phyloP scores from a whole-genome alignment of 179 eudicot species.

The Pouteria campechiana region DNA sequence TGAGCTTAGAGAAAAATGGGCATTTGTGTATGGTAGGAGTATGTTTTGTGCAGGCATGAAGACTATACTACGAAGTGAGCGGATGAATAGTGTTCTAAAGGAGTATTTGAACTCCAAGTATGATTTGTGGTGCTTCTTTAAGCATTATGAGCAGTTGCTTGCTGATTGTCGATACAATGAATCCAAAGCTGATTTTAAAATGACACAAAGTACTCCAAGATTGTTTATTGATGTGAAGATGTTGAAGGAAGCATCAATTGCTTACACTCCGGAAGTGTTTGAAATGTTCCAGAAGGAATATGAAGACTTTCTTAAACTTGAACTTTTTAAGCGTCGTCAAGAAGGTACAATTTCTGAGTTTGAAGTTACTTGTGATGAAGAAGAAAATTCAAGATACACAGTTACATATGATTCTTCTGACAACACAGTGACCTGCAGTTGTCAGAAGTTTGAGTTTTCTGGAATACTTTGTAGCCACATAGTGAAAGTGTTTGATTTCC shows the following conservation, averaged over 20 bases:
- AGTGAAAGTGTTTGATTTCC: constrained; percentile 7
- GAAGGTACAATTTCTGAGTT: no score
- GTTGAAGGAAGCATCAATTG: constrained; percentile 13
- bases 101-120: constrained; percentile 6
- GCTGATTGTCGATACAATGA: constrained; percentile 12
- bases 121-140: constrained; percentile 9
- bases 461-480: constrained; percentile 15
- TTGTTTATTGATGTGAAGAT: not conserved
- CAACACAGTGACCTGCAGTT: constrained; percentile 6
- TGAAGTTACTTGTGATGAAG: not conserved
- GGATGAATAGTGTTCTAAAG: constrained; percentile 8
- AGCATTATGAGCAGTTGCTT: constrained; percentile 13
- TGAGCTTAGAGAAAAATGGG: constrained; percentile 14
- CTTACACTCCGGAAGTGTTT: constrained; percentile 10
- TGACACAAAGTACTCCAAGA: constrained; percentile 8
- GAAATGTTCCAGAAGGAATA: constrained; percentile 8
- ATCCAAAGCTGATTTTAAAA: constrained; percentile 5
- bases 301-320: no score
- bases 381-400: constrained; percentile 3
- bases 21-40: constrained; percentile 13
- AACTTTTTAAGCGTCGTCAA: no score
- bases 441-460: constrained; percentile 10
- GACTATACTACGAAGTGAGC: constrained; percentile 12
- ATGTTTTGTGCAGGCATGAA: constrained; percentile 15
- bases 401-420: constrained; percentile 4